Base-by-base conservation (phyloP, 2,329 filamentous ascomycete genomes). In the Colletotrichum abscissum region DNA sequence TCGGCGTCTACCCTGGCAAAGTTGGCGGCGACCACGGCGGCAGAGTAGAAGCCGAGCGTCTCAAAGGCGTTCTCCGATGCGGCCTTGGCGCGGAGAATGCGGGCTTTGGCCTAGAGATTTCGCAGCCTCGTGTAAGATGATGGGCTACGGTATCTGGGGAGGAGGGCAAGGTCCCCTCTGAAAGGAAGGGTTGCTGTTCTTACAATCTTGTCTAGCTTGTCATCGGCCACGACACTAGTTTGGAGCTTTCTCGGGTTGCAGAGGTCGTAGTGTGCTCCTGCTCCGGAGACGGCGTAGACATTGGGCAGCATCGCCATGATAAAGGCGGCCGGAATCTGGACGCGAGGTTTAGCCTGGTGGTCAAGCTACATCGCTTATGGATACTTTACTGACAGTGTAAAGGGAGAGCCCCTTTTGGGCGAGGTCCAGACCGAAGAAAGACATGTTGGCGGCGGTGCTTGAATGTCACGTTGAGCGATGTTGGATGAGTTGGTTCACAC, bases 81-180 rank as follows among this genome's bases (percentile, higher is more conserved):
- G 26, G 87, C 86, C 77, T 92, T 87, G 33, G 86, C 84, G 63
- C 89, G 86, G 55, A 90, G 79, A 35, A 88, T 83, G 66, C 85
- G 85, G 78, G 90, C 90, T 78, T 92, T 88, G 30, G 83, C 85
- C 79, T 89, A 74, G 30, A 24, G 22, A 26, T 26, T 11, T 14
- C 14, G 52, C 28, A 38, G 16, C 14, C 22, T 63, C 30, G n/a
- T 55, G 54, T 28, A 24, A 22, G 30, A 26, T 59, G 11, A 42
- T 42, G 54, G 26, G 14, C 38, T 35, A 42, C 6, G 16, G 14
- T 19, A 7, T 14, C 19, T 19, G 16, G 38, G 19, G 6, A 42
- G 55, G 22, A 19, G 28, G 35, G n/a, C 7, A 19, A 11, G 5
- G 42, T 49, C 22, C 28, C 35, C 6, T 9, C 42, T 35, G 24